Base-by-base conservation (phyloP, 2,329 filamentous ascomycete species). In the Scedosporium minutisporum region DNA sequence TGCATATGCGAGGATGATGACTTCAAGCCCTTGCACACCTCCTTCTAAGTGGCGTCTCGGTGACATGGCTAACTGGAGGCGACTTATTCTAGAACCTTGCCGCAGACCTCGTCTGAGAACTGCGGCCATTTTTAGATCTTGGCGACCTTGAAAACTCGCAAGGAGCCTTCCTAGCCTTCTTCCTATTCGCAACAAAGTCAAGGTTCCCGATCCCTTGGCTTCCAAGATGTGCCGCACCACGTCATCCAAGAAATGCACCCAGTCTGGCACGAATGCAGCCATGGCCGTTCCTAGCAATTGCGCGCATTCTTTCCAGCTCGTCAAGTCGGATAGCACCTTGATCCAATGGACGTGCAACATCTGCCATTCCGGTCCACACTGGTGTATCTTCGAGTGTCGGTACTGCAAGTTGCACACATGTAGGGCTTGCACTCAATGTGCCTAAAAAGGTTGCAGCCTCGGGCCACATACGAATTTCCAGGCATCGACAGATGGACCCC, bases 331-430 rank as follows among this genome's bases (percentile, higher is more conserved):
- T 68, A 87, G 77, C 69, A 86, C 80, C 10, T 72, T 88, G 62
- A 79, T 89, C 63, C 81, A 86, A 71, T 89, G 86, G 85, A 78
- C 79, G 60, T 89, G 87, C 76, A 80, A 82, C 64, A 74, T 86
- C 68, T 89, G 86, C 71, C 81, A 84, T 65, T 82, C 81, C 2
- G 86, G 85, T 1, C 85, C 85, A 60, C 82, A 86, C 73, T 88
- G 85, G 83, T 82, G 81, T 73, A 88, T 89, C 69, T 88, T 82
- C 66, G 84, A 89, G 72, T 89, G 87, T 75, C 78, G 80, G 65
- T 87, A 87, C 71, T 89, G 87, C 81, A 85, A 86, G 71, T 74
- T 87, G 60, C 85, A 88, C 73, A 80, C 82, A 33, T 89, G 86
- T 72, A 78, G 84, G 61, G 74, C 78, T 27, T 88, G 86, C 71